Base-by-base conservation (phyloP, 441 rosid species). In the Bocquillonia castaneifolia region DNA sequence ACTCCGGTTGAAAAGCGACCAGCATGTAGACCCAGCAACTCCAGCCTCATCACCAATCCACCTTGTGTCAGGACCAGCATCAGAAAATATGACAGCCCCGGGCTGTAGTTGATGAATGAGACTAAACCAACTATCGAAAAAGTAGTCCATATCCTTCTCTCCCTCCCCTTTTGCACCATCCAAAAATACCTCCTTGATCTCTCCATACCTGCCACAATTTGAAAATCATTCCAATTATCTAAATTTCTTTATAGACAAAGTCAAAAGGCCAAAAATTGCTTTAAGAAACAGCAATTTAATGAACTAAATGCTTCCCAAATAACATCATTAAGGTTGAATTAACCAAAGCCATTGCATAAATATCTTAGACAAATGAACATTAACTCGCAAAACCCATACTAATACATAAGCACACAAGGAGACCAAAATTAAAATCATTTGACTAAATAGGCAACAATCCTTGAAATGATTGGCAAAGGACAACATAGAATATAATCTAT, bases 41-140 rank as follows among this genome's bases (percentile, higher is more conserved):
- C 97, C 98, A 61, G 76, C 76, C 86, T 93, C 97, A 28, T 93
- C 88, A 1, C 98, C 97, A 28, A 91, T 50, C 93, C 92, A 93
- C 75, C 98, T 72, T 50, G 79, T 76, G 61, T 89, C 95, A 14
- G 97, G 98, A 65, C 98, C 98, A 2, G 89, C 93, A 65, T 93
- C 96, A 0, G 96, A 89, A 75, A 93, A 93, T 26, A 93, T 91
- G 50, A 80, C 87, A 13, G 96, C 93, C 6, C 72, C 70, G 0
- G 96, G 95, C 67, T 93, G 96, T 47, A 68, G 90, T 82, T 89
- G 96, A 71, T 75, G 95, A 48, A 91, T 85, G 64, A 93, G 81
- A 73, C 84, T 81, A 72, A 89, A 86, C 97, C 98, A 93, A 54
- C 80, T 66, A 66, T 83, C 86, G 63, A 91, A 89, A 72, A 72